phyloP scores from a whole-genome alignment of 129 eudicot species.

The Flaveria bidentis region DNA sequence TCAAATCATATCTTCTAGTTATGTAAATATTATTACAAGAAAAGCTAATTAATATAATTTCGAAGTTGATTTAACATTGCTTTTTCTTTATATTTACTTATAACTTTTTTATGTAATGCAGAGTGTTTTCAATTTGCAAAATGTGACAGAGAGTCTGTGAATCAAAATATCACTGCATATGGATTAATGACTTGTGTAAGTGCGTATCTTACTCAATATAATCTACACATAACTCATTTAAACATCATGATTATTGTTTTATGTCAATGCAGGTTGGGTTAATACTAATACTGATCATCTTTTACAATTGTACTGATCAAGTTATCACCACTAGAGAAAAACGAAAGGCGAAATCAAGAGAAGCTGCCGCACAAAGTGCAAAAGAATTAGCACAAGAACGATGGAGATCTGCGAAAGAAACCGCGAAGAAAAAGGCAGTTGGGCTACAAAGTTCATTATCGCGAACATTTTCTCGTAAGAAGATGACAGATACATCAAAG shows the following conservation, averaged over 20 bases:
- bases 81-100: not conserved
- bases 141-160: conserved; percentile 58
- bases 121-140: conserved; percentile 73
- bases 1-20: no score
- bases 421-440: conserved; percentile 49
- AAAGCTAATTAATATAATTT: not conserved
- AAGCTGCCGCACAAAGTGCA: conserved; percentile 89
- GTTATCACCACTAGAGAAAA: conserved; percentile 65
- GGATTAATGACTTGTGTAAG: conserved; percentile 86
- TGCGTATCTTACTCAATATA: conserved; percentile 33
- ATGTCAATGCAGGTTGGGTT: conserved; percentile 55
- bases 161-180: conserved; percentile 82
- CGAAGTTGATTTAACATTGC: not conserved
- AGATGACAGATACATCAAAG: conserved; percentile 31
- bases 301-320: conserved; percentile 89
- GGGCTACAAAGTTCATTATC: conserved; percentile 55
- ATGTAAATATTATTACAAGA: not conserved
- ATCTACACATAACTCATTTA: not conserved
- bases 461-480: conserved; percentile 74
- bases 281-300: conserved; percentile 59
- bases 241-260: conserved; percentile 8
- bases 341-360: conserved; percentile 79
- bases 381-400: conserved; percentile 67
- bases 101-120: conserved; percentile 39
- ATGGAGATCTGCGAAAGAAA: conserved; percentile 81